These are phyloP conservation scores for Pleomassaria siparia DNA, from an alignment of 2,329 filamentous ascomycete species.

Conservation along the genomic window DNA sequence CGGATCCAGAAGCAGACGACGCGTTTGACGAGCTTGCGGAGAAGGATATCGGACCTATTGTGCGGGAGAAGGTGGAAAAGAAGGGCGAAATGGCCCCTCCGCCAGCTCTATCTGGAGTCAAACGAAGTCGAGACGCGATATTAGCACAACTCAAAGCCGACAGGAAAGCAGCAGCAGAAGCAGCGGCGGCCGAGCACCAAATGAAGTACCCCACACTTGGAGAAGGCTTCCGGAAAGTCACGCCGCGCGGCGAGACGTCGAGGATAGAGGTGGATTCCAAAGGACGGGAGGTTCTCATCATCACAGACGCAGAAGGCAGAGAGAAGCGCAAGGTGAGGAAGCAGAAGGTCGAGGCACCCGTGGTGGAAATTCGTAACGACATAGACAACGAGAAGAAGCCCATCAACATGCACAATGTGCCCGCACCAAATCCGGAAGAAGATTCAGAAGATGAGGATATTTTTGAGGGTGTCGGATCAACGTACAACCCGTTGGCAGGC, in stretches of 20 bases:
- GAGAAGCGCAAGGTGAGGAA: slow-evolving; percentile 64
- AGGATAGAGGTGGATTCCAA: slow-evolving; percentile 59
- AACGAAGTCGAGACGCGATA: slow-evolving; percentile 61
- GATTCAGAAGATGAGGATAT: slow-evolving; percentile 60
- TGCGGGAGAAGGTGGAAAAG: slow-evolving; percentile 60
- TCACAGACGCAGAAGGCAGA: slow-evolving; percentile 61
- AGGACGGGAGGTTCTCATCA: slow-evolving; percentile 60
- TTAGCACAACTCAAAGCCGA: slow-evolving; percentile 61
- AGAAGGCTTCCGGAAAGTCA: slow-evolving; percentile 57
- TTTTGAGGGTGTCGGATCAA: slow-evolving; percentile 61
- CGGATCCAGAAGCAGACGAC: slow-evolving; percentile 44
- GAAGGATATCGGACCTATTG: slow-evolving; percentile 69
- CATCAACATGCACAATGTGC: slow-evolving; percentile 39
- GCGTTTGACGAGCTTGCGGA: slow-evolving; percentile 57
- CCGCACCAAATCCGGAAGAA: slow-evolving; percentile 4
- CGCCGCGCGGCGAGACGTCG: slow-evolving; percentile 51
- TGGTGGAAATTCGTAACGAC: slow-evolving; percentile 44
- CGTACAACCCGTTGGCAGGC: slow-evolving; percentile 62
- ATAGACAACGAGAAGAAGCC: slow-evolving; percentile 49
- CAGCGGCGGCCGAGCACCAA: slow-evolving; percentile 45
- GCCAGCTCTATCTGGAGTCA: slow-evolving; percentile 45
- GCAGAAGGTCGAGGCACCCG: slow-evolving; percentile 42
- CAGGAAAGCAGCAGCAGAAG: slow-evolving; percentile 48
- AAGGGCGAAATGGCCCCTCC: slow-evolving; percentile 55
- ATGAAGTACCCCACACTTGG: slow-evolving; percentile 51